Evolutionary conservation across 176 grass and related monocot species (phyloP), one percentile per base, ranked within the genome.

Genomic region (Chrysopogon serrulatus): DNA sequence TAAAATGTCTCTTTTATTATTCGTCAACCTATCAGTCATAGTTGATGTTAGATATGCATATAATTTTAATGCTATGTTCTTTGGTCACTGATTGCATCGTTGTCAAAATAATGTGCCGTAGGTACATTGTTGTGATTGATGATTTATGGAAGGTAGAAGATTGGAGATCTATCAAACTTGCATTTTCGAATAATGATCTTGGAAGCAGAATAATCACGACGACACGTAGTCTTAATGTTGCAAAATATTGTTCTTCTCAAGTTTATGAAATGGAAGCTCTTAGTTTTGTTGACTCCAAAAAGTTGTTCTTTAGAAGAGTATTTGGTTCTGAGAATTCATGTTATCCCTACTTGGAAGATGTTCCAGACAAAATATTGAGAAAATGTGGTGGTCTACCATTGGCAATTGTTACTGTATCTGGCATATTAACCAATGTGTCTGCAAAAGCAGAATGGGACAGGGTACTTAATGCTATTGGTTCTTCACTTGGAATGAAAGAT

Each of bases 91-190:
- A 47, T 72, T 8, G n/a, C 13, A 0, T 67, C 7, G 2, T 33
- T 23, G 3, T 26, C 12, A 15, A 53, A 71, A 70, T 16, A 6
- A 1, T 4, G 27, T 17, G 15, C 6, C 11, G 45, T 5, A 82
- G 79, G 79, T 82, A 71, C n/a, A 6, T 82, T 36, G n/a, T 70
- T 13, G 79, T 81, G 17, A 56, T 81, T 40, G 79, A 81, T 56
- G 79, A 81, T 56, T 4, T 82, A 18, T 82, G 79, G 79, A 16
- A 30, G 3, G 18, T 3, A 21, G 6, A 17, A 40, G 5, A 15
- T 21, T 82, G 79, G 79, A 4, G 30, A 19, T 19, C 0, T 4
- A 82, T 71, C 0, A 47, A 17, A 23, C 49, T 8, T 63, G 53
- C 41, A 1, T 49, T 74, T 9, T 2, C 47, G 13, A 28, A 74